These are phyloP conservation scores for Quercus variabilis DNA, from an alignment of 306 rosid genomes.

Conservation along the genomic window DNA sequence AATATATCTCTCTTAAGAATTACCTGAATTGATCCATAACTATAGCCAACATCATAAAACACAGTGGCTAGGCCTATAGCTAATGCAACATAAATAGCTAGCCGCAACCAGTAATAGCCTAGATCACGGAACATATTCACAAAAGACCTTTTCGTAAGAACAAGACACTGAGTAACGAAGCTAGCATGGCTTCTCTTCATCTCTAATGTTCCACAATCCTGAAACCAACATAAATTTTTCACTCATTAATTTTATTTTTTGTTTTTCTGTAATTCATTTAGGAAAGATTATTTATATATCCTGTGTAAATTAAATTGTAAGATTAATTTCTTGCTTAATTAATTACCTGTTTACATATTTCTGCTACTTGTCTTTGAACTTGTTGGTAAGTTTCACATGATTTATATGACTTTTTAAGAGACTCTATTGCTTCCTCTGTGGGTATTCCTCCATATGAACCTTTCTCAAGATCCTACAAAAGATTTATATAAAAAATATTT, in stretches of 20 bases:
- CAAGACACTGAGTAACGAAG: slow-evolving; percentile 38
- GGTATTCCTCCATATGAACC: neutral
- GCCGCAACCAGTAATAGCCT: slow-evolving; percentile 46
- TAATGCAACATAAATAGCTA: slow-evolving; percentile 30
- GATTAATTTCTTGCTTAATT: neutral
- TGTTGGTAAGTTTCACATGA: slow-evolving; percentile 11
- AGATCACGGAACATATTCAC: slow-evolving; percentile 34
- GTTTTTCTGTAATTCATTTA: neutral
- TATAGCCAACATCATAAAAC: slow-evolving; percentile 35
- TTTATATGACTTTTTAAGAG: slow-evolving; percentile 16
- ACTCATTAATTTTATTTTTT: neutral
- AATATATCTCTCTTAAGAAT: neutral
- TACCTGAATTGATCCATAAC: slow-evolving; percentile 42
- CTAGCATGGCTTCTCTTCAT: slow-evolving; percentile 35
- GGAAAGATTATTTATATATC: neutral
- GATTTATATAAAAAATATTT: too few relatives aligned
- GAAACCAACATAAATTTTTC: neutral
- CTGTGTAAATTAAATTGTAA: too few relatives aligned
- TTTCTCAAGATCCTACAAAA: slow-evolving; percentile 26
- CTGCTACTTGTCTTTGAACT: slow-evolving; percentile 17
- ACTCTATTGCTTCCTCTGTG: slow-evolving; percentile 27
- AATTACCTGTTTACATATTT: slow-evolving; percentile 18
- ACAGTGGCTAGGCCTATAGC: slow-evolving; percentile 46
- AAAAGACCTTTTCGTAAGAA: slow-evolving; percentile 45
- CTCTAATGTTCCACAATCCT: slow-evolving; percentile 27